Base-by-base conservation (phyloP, 768 basidiomycete genomes). In the Coprinopsis cinerea region DNA sequence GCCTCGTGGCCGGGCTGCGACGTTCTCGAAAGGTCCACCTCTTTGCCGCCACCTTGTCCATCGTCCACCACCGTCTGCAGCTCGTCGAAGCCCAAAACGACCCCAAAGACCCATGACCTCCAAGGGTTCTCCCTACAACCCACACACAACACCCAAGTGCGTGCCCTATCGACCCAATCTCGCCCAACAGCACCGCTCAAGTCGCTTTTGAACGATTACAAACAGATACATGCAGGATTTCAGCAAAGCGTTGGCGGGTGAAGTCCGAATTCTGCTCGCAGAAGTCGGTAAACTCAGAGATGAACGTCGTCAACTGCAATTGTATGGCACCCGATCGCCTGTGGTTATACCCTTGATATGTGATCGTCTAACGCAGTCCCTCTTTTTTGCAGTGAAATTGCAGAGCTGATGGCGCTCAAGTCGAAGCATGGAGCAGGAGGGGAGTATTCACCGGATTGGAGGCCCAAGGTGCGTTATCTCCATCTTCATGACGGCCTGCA, bases 231-330 rank as follows among this genome's bases (percentile, higher is more conserved):
- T 92, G 37, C 84, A 88, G 56, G 87, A 92, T 55, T 91, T 92
- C 64, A 90, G 84, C 59, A 88, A 85, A 60, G 85, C 88, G 0
- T 74, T 92, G 22, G 86, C 90, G 3, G 68, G 73, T 13, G 90
- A 92, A 68, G 86, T 92, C 7, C 78, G 87, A 30, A 80, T 85
- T 64, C 73, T 92, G 20, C 71, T 92, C 20, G 76, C 72, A 22
- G 89, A 92, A 61, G 89, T 92, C 24, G 88, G 88, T 35, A 83
- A 86, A 60, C 71, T 92, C 34, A 76, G 86, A 35, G 85, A 90
- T 59, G 83, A 91, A 60, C 75, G 83, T 48, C 74, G 86, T 27
- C 77, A 77, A 23, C 69, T 91, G 20, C 86, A 91, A 72, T 81
- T 79, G 89, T 91, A 58, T 55, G 88, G 77, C 45, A 24, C 36